phyloP scores from a whole-genome alignment of 2,329 filamentous ascomycete genomes.

The Leptographium lundbergii region DNA sequence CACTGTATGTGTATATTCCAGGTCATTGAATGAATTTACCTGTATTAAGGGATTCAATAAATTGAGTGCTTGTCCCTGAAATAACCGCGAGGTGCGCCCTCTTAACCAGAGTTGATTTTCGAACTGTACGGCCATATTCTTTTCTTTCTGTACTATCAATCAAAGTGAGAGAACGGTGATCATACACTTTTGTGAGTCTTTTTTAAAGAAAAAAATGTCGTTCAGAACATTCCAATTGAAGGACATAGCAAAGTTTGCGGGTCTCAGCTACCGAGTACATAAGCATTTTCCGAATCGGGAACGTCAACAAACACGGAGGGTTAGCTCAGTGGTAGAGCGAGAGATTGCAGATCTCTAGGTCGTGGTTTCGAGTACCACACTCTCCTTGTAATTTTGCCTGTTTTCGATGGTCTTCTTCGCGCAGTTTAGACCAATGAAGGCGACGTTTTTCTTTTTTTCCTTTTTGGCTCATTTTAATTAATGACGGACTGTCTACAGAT shows the following conservation, averaged over 20 bases:
- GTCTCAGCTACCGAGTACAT: not conserved
- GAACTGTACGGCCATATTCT: too few species aligned
- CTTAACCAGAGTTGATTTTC: too few species aligned
- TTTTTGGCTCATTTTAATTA: too few species aligned
- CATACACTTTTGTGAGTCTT: too few species aligned
- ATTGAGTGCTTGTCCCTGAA: too few species aligned
- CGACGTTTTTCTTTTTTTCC: too few species aligned
- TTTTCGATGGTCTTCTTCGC: not conserved
- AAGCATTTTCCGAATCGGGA: not conserved
- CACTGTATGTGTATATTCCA: not conserved
- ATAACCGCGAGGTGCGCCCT: too few species aligned
- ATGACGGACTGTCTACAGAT: too few species aligned
- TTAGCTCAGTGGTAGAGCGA: conserved; percentile 9
- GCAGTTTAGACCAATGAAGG: too few species aligned
- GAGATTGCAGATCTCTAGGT: conserved; percentile 10
- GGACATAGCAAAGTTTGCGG: not conserved
- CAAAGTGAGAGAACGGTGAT: too few species aligned
- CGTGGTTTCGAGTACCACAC: conserved; percentile 8
- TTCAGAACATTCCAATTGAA: not conserved
- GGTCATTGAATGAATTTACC: not conserved
- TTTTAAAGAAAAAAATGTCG: not conserved
- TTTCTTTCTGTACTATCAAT: too few species aligned
- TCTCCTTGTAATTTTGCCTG: not conserved
- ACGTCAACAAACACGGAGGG: not conserved
- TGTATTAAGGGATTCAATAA: not conserved